phyloP scores from a whole-genome alignment of 805 yeast genomes.

The Pichia sporocuriosa region DNA sequence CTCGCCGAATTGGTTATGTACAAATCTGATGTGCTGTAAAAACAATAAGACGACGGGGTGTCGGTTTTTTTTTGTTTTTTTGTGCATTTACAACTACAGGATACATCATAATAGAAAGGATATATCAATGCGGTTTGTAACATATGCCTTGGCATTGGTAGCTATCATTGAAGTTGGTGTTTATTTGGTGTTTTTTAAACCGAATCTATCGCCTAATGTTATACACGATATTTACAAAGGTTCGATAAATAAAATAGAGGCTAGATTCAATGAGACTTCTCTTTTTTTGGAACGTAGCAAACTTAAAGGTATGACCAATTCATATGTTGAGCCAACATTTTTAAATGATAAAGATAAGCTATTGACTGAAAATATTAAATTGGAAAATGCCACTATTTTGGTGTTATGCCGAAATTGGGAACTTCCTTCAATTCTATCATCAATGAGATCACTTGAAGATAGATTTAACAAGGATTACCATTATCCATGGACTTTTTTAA shows the following conservation, averaged over 20 bases:
- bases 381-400: slow-evolving; percentile 80
- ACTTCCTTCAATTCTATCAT: slow-evolving; percentile 58
- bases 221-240: slow-evolving; percentile 7
- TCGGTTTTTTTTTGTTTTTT: no score
- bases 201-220: neutral
- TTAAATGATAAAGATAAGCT: slow-evolving; percentile 12
- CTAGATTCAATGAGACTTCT: slow-evolving; percentile 13
- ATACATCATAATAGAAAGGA: no score
- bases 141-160: no score
- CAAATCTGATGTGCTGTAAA: no score
- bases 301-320: slow-evolving; percentile 34
- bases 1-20: no score
- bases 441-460: slow-evolving; percentile 77
- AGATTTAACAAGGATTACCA: slow-evolving; percentile 59
- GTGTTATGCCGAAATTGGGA: slow-evolving; percentile 87
- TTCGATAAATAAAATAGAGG: slow-evolving; percentile 7
- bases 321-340: slow-evolving; percentile 30
- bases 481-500: slow-evolving; percentile 75
- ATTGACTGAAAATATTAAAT: slow-evolving; percentile 20
- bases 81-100: no score
- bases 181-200: neutral
- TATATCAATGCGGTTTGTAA: no score
- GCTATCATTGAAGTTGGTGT: neutral
- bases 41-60: no score
- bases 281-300: slow-evolving; percentile 14